A percentile compares a stretch with the other conserved stretches of the same genome.
phyloP scores from a whole-genome alignment of 1,139 yeast species.

The Pichia sp. region DNA sequence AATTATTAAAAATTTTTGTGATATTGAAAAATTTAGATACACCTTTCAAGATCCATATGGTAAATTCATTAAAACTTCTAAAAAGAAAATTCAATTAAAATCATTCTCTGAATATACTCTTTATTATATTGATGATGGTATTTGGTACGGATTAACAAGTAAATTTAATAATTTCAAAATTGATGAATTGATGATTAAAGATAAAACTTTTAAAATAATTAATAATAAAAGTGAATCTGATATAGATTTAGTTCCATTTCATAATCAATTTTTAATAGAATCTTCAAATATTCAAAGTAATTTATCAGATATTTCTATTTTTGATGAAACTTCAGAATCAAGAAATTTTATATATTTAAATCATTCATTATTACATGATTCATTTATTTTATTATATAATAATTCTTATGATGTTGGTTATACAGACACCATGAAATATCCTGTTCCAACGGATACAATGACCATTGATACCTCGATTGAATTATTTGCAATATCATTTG shows the following conservation, averaged over 20 bases:
- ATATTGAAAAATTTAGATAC: constrained; percentile 30
- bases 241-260: constrained; percentile 17
- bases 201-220: constrained; percentile 5
- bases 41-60: constrained; percentile 10
- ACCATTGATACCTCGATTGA: constrained; percentile 74
- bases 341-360: constrained; percentile 32
- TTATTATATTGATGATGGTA: constrained; percentile 33
- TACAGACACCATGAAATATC: constrained; percentile 25
- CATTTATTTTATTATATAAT: constrained; percentile 27
- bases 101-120: constrained; percentile 20
- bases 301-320: constrained; percentile 31
- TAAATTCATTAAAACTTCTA: constrained; percentile 8
- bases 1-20: constrained; percentile 39
- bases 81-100: constrained; percentile 10
- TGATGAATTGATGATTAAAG: constrained; percentile 32
- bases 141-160: constrained; percentile 40
- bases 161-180: constrained; percentile 32
- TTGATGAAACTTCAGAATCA: constrained; percentile 31
- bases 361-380: constrained; percentile 36
- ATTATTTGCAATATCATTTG: constrained; percentile 64
- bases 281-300: constrained; percentile 26
- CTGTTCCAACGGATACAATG: constrained; percentile 37
- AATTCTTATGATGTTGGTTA: constrained; percentile 24
- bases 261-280: constrained; percentile 24
- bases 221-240: constrained; percentile 11